Evolutionary conservation across 2,329 filamentous ascomycete species (phyloP).

Genomic region (Colletotrichum abscissum): DNA sequence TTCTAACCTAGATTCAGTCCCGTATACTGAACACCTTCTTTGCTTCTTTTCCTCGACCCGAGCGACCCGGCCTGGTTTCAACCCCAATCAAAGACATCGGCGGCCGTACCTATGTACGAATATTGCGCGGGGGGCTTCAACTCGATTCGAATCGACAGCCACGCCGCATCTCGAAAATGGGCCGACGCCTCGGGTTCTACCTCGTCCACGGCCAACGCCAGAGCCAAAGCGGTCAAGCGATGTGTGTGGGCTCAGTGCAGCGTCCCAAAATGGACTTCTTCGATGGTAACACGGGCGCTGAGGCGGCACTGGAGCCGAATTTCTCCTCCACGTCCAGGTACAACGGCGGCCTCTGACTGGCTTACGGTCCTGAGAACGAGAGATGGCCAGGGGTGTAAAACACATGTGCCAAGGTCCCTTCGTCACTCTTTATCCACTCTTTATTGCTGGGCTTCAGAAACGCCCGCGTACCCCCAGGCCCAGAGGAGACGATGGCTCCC

Average conservation of each 20-base stretch:
- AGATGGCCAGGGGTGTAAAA: conserved; percentile 28
- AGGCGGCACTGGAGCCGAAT: conserved; percentile 27
- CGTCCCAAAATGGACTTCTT: conserved; percentile 17
- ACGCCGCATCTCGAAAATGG: not conserved
- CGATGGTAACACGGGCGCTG: conserved; percentile 4
- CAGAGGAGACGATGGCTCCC: conserved; percentile 15
- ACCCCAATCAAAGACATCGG: conserved; percentile 7
- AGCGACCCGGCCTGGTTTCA: conserved; percentile 20
- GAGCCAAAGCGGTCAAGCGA: conserved; percentile 28
- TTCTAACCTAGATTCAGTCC: not conserved
- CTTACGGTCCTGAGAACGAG: conserved; percentile 12
- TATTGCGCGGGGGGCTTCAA: not conserved
- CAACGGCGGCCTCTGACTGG: conserved; percentile 29
- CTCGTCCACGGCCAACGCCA: conserved; percentile 9
- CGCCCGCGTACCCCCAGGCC: conserved; percentile 8
- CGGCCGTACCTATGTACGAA: not conserved
- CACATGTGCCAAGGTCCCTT: conserved; percentile 28
- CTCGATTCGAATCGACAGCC: conserved; percentile 11
- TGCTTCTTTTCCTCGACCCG: conserved; percentile 16
- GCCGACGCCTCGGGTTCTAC: conserved; percentile 22
- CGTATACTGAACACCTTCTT: not conserved
- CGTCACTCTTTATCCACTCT: conserved; percentile 17
- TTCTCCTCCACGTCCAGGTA: conserved; percentile 14
- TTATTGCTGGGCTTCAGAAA: conserved; percentile 12
- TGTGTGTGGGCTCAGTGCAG: conserved; percentile 10